Base-by-base conservation (phyloP, 768 basidiomycete species). In the Leccinum boreale region DNA sequence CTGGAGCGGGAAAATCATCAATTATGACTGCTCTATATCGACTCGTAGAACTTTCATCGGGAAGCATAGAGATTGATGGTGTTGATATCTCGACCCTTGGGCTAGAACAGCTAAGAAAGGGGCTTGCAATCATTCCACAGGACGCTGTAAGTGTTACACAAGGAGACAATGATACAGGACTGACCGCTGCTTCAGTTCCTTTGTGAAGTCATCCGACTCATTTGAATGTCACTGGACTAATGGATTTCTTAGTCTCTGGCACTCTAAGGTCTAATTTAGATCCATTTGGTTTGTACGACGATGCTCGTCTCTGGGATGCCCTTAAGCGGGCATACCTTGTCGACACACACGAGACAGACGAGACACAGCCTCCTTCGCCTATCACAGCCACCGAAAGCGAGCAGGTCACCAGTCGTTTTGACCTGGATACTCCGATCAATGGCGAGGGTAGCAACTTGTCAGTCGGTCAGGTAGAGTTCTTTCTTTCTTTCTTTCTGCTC, bases 211-310 rank as follows among this genome's bases (percentile, higher is more conserved):
- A 24, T 28, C 9, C n/a, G 17, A 45, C 21, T 45, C 23, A 3
- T 46, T 24, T 15, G 1, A 46, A 14, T 42, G 36, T 58, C n/a
- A 23, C 33, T 26, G 35, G 55, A 47, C 56, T 68, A 33, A 70
- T 17, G 5, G 4, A 10, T 28, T 55, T 50, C 3, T 24, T 21
- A 79, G 86, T 91, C 75, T 89, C 87, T 14, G 92, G 91, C 53
- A 92, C 90, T 2, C 73, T 96, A 19, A 82, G 94, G 52, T 83
- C 84, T 46, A 97, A 98, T 68, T 82, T 97, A 5, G 95, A 97
- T 69, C 95, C 95, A 0, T 95, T 96, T 74, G 85, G 82, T 52
- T 72, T 83, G 47, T 83, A 90, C 60, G 89, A 90, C 61, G 94
- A 96, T 69, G 84, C 83, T 19, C 79, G 80, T 19, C 79, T 97